A percentile compares a stretch with the other conserved stretches of the same genome.
phyloP scores from a whole-genome alignment of 176 grass and related monocot genomes.

The Oryza coarctata region DNA sequence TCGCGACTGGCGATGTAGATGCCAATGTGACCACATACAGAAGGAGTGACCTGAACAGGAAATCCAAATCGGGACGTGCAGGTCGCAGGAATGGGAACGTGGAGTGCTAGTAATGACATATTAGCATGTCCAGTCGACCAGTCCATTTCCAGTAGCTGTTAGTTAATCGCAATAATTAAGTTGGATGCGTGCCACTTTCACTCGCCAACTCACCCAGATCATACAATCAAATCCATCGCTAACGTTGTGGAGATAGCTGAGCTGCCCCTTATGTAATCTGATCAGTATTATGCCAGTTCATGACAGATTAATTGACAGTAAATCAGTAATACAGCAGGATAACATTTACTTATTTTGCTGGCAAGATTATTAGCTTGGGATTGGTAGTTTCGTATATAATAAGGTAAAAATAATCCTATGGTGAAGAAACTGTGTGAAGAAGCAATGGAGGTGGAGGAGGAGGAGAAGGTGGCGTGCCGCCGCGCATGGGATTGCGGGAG shows the following conservation, averaged over 20 bases:
- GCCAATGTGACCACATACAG: not conserved
- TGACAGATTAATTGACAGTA: not conserved
- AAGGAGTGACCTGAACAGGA: not conserved
- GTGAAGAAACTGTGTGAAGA: not conserved
- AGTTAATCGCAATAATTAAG: not conserved
- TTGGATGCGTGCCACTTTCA: not conserved
- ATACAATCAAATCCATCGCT: not conserved
- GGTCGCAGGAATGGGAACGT: not conserved
- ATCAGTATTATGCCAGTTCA: not conserved
- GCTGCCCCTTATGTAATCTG: not conserved
- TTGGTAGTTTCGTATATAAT: not conserved
- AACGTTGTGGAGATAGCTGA: not conserved
- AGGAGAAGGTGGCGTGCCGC: not conserved
- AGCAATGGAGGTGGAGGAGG: not conserved
- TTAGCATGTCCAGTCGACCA: not conserved
- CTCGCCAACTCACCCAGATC: not conserved
- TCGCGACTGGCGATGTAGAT: not conserved
- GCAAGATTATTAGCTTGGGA: not conserved
- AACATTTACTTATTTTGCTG: not conserved
- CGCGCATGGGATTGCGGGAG: constrained; percentile 65
- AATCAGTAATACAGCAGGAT: not conserved
- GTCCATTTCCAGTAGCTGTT: not conserved
- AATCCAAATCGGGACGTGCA: not conserved
- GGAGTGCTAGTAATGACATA: not conserved
- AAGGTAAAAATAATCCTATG: not conserved